Conservation (phyloP, 2,329 filamentous ascomycete genomes). For the Botrytis medusae region DNA sequence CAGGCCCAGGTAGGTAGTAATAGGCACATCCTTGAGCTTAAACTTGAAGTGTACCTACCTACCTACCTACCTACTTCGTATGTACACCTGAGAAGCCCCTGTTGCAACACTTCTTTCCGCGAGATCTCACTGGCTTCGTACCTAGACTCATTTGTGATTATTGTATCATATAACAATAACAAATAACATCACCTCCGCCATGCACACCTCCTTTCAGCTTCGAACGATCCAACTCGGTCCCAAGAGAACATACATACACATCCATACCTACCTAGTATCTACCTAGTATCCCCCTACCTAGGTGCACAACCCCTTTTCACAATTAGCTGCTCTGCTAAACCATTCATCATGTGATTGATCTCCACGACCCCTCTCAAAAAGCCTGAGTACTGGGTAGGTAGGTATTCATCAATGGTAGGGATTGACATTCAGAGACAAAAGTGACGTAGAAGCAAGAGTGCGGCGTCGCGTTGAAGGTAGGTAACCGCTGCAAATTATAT, state of each 20-base stretch:
- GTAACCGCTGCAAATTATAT: not conserved
- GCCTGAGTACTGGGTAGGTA: not conserved
- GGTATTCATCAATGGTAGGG: not conserved
- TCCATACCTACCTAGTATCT: not conserved
- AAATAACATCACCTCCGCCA: not conserved
- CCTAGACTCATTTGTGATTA: not conserved
- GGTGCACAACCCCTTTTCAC: not conserved
- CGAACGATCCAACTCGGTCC: not conserved
- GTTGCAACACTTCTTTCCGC: not conserved
- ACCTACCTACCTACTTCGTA: too few relatives aligned
- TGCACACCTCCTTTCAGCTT: not conserved
- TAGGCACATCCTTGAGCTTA: too few relatives aligned
- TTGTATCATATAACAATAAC: not conserved
- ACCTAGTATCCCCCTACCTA: not conserved
- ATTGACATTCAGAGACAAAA: not conserved
- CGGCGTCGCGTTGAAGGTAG: not conserved
- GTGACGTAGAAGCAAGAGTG: slow-evolving; percentile 19
- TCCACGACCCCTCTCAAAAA: slow-evolving; percentile 6
- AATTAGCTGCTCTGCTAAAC: not conserved
- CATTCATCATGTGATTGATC: slow-evolving; percentile 15
- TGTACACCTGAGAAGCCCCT: not conserved
- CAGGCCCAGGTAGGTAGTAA: too few relatives aligned
- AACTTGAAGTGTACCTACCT: too few relatives aligned
- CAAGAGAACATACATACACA: not conserved
- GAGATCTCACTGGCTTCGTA: not conserved